Conservation (phyloP, 306 rosid genomes). For the Lotus japonicus region DNA sequence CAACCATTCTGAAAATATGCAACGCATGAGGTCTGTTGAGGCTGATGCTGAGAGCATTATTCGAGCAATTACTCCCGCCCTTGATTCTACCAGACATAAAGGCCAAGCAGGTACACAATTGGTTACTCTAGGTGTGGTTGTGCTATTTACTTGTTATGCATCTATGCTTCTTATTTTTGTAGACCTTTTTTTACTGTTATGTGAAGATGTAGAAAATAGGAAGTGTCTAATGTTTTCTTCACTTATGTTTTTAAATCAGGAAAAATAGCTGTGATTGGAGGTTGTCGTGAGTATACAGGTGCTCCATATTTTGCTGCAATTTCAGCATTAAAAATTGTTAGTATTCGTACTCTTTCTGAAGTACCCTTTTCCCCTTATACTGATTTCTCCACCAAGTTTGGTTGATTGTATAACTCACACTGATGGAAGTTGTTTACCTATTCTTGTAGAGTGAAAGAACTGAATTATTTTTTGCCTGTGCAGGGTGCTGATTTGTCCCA, state of each 20-base stretch:
- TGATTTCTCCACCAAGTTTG: background rate
- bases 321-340: slow-evolving; percentile 80
- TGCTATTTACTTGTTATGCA: slow-evolving; percentile 1
- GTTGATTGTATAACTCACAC: background rate
- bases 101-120: slow-evolving; percentile 74
- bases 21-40: slow-evolving; percentile 37
- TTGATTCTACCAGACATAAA: slow-evolving; percentile 65
- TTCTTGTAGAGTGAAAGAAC: slow-evolving; percentile 1
- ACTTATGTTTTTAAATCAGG: slow-evolving; percentile 47
- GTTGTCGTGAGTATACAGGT: slow-evolving; percentile 98
- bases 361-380: background rate
- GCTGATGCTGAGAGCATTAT: slow-evolving; percentile 60
- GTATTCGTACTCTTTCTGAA: slow-evolving; percentile 11
- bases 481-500: slow-evolving; percentile 97
- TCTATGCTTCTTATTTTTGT: too few relatives aligned
- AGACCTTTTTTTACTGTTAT: too few relatives aligned
- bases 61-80: slow-evolving; percentile 61
- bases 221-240: slow-evolving; percentile 14
- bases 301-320: slow-evolving; percentile 97
- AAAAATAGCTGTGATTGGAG: slow-evolving; percentile 85
- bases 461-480: background rate
- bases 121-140: too few relatives aligned
- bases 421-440: background rate
- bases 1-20: slow-evolving; percentile 31
- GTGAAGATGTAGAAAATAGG: too few relatives aligned